Evolutionary conservation across 768 basidiomycete genomes (phyloP).

Genomic region (Chiua virens): DNA sequence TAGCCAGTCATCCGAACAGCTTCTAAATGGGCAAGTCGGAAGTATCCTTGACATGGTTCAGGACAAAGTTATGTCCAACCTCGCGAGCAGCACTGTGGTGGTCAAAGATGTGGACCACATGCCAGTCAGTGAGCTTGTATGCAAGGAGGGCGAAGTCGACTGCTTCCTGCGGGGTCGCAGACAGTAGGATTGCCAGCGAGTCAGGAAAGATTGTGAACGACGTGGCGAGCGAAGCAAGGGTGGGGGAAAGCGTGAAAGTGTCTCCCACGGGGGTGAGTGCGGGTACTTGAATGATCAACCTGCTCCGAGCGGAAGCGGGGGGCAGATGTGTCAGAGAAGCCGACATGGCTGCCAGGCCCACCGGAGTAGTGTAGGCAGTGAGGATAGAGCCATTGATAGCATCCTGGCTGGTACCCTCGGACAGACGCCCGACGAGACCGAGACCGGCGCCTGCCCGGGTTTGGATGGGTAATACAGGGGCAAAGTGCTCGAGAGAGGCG

Average conservation of each 20-base stretch:
- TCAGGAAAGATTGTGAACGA: constrained; percentile 61
- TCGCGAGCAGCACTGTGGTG: constrained; percentile 81
- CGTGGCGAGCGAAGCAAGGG: constrained; percentile 65
- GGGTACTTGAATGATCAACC: constrained; percentile 84
- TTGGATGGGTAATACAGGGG: constrained; percentile 68
- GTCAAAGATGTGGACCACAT: constrained; percentile 90
- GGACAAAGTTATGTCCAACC: constrained; percentile 52
- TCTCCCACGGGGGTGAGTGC: constrained; percentile 66
- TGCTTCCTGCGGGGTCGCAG: constrained; percentile 81
- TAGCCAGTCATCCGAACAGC: constrained; percentile 62
- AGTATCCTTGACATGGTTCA: constrained; percentile 33
- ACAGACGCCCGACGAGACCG: constrained; percentile 73
- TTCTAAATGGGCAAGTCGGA: constrained; percentile 40
- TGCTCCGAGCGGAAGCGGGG: constrained; percentile 54
- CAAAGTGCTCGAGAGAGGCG: constrained; percentile 39
- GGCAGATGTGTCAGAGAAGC: constrained; percentile 77
- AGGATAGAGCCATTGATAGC: constrained; percentile 57
- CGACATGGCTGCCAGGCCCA: constrained; percentile 82
- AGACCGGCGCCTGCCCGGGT: constrained; percentile 85
- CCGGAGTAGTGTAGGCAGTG: constrained; percentile 80
- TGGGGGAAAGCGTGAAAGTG: constrained; percentile 71
- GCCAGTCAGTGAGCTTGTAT: constrained; percentile 64
- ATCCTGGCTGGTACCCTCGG: constrained; percentile 75
- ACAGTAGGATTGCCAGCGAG: constrained; percentile 71
- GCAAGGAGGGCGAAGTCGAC: constrained; percentile 74